Base-by-base conservation (phyloP, 106 monocot genomes). In the Dioscorea alata region DNA sequence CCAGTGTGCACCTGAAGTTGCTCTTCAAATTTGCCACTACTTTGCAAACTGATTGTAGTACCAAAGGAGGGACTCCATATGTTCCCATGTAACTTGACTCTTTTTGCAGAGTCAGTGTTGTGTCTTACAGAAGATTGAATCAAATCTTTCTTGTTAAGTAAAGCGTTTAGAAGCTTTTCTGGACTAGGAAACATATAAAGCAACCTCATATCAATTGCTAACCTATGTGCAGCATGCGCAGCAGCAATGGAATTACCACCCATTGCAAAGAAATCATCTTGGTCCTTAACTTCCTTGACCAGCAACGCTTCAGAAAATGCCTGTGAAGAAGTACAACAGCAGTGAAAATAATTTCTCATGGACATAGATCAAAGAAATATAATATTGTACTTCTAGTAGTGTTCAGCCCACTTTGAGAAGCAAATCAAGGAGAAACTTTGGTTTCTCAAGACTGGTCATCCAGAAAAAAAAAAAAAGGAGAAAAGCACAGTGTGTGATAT, bases 191-290 rank as follows among this genome's bases (percentile, higher is more conserved):
- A 84, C 13, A 70, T 70, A 72, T 96, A 96, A 59, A 96, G 61
- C 71, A 89, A 52, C 62, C 82, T 82, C 96, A 96, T 89, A 74
- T 92, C 89, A 64, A 96, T 88, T 54, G 78, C 91, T 64, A 96
- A 73, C 61, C 80, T 92, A 75, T 96, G 78, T 24, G 92, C 88
- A 65, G 75, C 71, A 63, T 92, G 86, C 22, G 96, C 96, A 70
- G 96, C 96, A 65, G 84, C 80, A 74, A 96, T 80, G 71, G 96
- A 96, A 56, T 84, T 81, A 71, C 96, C 91, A 78, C 96, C 96
- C 78, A 86, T 56, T 59, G 72, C 19, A 71, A 96, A 92, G 75
- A 96, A 96, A 73, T 96, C 86, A 68, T 89, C 91, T 69, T 73
- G 5, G 9, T 86, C 89, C 22, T 67, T 64, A 61, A 96, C 34